These are phyloP conservation scores for Camptophora hylomeconis DNA, from an alignment of 2,329 filamentous ascomycete species.

Conservation along the genomic window DNA sequence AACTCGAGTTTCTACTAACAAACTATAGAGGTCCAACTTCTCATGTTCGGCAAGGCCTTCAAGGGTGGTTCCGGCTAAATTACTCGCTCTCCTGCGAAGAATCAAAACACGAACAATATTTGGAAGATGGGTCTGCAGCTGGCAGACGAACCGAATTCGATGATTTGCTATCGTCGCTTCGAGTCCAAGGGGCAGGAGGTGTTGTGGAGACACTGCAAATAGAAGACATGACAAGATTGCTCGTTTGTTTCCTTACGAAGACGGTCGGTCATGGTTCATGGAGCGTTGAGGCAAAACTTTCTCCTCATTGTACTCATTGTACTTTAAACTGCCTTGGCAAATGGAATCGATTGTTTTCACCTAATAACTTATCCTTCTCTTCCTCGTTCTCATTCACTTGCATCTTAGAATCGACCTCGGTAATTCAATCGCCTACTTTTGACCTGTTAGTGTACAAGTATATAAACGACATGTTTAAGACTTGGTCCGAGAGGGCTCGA, in stretches of 20 bases:
- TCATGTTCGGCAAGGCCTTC: conserved; percentile 99
- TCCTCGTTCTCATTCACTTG: too few species aligned
- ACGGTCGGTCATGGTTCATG: conserved; percentile 6
- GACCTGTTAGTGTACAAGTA: too few species aligned
- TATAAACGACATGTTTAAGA: too few species aligned
- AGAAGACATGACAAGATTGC: conserved; percentile 7
- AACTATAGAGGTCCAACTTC: conserved; percentile 50
- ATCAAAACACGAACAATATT: conserved; percentile 5
- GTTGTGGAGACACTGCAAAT: conserved; percentile 6
- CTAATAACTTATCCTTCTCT: too few species aligned
- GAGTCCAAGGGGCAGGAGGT: too few species aligned
- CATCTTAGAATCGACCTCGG: too few species aligned
- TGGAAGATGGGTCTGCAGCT: conserved; percentile 6
- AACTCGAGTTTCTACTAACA: conserved; percentile 7
- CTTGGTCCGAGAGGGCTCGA: too few species aligned
- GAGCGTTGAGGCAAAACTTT: conserved; percentile 6
- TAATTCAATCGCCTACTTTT: too few species aligned
- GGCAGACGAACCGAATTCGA: conserved; percentile 4
- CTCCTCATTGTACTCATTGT: conserved; percentile 6
- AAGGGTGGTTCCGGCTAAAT: conserved; percentile 39
- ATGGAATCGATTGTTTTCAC: conserved; percentile 6
- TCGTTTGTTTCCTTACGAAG: too few species aligned
- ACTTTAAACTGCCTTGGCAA: conserved; percentile 5
- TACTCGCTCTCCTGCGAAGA: conserved; percentile 6
- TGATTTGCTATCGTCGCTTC: too few species aligned